Evolutionary conservation across 495 filamentous ascomycete species (phyloP), one percentile per base, ranked within the genome.

Genomic region (Podospora bellae-mahoneyi): DNA sequence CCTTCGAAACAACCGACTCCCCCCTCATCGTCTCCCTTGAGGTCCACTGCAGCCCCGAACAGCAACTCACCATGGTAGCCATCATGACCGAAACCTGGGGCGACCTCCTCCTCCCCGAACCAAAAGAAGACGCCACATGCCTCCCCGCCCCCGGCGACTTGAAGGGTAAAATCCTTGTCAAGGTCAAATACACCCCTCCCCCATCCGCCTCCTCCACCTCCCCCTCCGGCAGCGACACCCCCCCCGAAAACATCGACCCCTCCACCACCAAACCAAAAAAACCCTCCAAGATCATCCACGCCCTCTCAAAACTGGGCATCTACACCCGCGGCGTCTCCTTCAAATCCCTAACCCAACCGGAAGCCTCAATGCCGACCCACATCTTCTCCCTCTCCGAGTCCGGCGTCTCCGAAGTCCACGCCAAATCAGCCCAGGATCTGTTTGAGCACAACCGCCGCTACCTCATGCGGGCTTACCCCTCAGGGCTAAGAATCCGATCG

Each of bases 11-110:
- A 3, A 78, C 78, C 19, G 89, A 96, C 62, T 79, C 94, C 0
- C 94, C 94, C 0, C 80, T 98, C 1, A 93, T 98, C 53, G 87
- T 97, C 67, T 95, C 91, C 71, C 81, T 98, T 9, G 94, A 98
- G 76, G 91, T 97, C 0, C 94, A 97, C 78, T 92, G 91, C 34
- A 82, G 83, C 68, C 75, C 84, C 0, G 85, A 88, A 57, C 94
- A 97, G 74, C 94, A 97, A 74, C 86, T 91, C 71, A 87, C 87
- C 16, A 97, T 97, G 90, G 92, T 96, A 0, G 83, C 91, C 64
- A 97, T 97, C 68, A 97, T 97, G 84, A 82, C 85, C 61, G 84
- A 94, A 60, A 86, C 86, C 13, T 97, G 91, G 91, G 84, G 82
- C 23, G 88, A 83, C 0, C 80, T 87, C 67, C 81, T 98, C 0